Conservation (phyloP, 2,329 filamentous ascomycete species). For the Ophiocordyceps sinensis region DNA sequence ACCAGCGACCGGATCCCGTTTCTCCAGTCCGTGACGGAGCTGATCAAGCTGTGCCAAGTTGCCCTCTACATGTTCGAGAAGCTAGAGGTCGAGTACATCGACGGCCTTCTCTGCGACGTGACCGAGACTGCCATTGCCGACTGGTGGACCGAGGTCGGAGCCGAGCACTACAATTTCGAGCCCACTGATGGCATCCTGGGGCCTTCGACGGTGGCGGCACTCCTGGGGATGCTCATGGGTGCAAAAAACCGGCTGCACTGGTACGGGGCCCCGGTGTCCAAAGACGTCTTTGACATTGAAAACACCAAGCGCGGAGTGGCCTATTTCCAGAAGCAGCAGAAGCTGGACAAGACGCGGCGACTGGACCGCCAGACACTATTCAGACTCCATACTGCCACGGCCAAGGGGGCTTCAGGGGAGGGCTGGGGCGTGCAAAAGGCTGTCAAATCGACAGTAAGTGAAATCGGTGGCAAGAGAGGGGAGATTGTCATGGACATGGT, state of each 20-base stretch:
- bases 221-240: conserved; percentile 79
- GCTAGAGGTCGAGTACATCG: conserved; percentile 75
- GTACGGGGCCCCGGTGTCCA: conserved; percentile 67
- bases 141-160: conserved; percentile 93
- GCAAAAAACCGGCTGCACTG: conserved; percentile 81
- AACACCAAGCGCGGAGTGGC: conserved; percentile 71
- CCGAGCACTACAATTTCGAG: conserved; percentile 83
- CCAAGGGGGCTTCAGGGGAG: conserved; percentile 78
- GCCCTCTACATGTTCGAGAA: conserved; percentile 80
- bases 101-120: conserved; percentile 83
- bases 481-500: conserved; percentile 96
- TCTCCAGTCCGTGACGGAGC: conserved; percentile 65
- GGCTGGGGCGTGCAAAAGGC: conserved; percentile 87
- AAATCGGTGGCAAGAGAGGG: conserved; percentile 84
- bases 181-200: conserved; percentile 86
- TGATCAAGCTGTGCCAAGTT: conserved; percentile 83
- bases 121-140: conserved; percentile 82
- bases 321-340: conserved; percentile 81
- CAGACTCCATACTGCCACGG: conserved; percentile 66
- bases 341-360: conserved; percentile 61
- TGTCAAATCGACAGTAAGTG: conserved; percentile 88
- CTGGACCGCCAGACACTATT: conserved; percentile 75
- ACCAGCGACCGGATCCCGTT: conserved; percentile 72
- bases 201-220: conserved; percentile 75
- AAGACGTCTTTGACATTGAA: conserved; percentile 82